Conservation (phyloP, 352 stramenopile genomes). For the Plasmopara muralis region DNA sequence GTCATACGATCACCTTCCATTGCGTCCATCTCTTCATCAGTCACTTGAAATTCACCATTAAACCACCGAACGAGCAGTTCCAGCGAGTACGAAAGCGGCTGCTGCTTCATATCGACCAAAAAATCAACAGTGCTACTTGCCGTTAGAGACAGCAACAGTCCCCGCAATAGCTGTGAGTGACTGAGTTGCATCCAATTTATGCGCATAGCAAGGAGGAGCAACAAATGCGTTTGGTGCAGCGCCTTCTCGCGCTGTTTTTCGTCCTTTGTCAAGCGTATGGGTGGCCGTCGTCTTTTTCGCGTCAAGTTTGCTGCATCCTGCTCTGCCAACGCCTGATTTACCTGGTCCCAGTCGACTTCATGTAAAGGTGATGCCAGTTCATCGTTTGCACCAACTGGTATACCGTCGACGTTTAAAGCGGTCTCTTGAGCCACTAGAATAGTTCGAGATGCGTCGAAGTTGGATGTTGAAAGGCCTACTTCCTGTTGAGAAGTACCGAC, state of each 20-base stretch:
- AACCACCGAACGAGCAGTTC: constrained; percentile 73
- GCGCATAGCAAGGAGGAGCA: constrained; percentile 49
- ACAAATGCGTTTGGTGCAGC: constrained; percentile 63
- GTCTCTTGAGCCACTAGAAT: constrained; percentile 14
- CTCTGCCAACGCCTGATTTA: constrained; percentile 48
- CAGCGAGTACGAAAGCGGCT: constrained; percentile 43
- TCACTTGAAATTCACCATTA: constrained; percentile 33
- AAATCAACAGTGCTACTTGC: constrained; percentile 39
- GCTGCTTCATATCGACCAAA: constrained; percentile 25
- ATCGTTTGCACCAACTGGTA: constrained; percentile 1
- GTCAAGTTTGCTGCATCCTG: constrained; percentile 14
- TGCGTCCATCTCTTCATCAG: constrained; percentile 8
- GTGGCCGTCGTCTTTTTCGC: constrained; percentile 28
- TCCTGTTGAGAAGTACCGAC: constrained; percentile 22
- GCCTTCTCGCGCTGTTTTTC: constrained; percentile 58
- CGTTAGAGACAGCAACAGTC: constrained; percentile 57
- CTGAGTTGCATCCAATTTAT: constrained; percentile 41
- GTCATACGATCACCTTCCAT: constrained; percentile 25
- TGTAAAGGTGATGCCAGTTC: constrained; percentile 27
- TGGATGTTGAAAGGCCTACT: not conserved
- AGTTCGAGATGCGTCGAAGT: not conserved
- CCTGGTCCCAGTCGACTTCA: constrained; percentile 58
- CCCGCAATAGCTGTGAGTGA: constrained; percentile 37
- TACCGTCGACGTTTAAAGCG: constrained; percentile 6
- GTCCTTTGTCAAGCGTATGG: constrained; percentile 47